Percentiles rank a stretch among this genome's conserved stretches.
These are phyloP conservation scores for Globisporangium megalacanthum DNA, from an alignment of 352 stramenopile genomes.

Conservation along the genomic window DNA sequence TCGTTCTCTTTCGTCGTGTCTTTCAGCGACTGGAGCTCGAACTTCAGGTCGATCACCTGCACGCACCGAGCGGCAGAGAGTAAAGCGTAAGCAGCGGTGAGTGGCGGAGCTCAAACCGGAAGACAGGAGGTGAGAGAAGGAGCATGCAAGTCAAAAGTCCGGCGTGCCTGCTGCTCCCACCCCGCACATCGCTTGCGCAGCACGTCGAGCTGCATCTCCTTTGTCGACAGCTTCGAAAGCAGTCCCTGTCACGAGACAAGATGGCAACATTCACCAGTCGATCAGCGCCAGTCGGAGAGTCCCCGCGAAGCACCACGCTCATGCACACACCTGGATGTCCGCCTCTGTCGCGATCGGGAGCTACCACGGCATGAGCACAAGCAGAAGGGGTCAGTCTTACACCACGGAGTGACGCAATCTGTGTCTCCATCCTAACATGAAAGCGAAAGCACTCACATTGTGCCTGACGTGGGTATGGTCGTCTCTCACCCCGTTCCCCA, in stretches of 20 bases:
- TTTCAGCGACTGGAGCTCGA: slow-evolving; percentile 39
- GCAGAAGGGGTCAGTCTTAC: background rate
- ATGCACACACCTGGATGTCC: slow-evolving; percentile 6
- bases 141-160: background rate
- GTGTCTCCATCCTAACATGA: background rate
- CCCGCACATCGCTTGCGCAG: slow-evolving; percentile 32
- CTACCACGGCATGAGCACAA: background rate
- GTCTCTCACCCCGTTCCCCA: background rate
- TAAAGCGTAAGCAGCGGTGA: background rate
- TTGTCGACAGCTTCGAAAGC: slow-evolving; percentile 22
- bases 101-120: no score
- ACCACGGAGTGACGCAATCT: background rate
- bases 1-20: slow-evolving; percentile 24
- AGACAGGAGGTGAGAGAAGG: no score
- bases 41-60: slow-evolving; percentile 45
- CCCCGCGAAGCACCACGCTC: background rate
- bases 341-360: slow-evolving; percentile 12
- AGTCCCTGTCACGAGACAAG: slow-evolving; percentile 9
- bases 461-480: slow-evolving; percentile 3
- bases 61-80: background rate
- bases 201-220: slow-evolving; percentile 34
- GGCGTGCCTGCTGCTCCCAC: slow-evolving; percentile 34
- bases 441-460: background rate
- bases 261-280: background rate
- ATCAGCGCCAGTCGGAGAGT: background rate